A percentile compares a stretch with the other conserved stretches of the same genome.
Conservation (phyloP, 2,329 filamentous ascomycete genomes). For the Periglandula ipomoeae region DNA sequence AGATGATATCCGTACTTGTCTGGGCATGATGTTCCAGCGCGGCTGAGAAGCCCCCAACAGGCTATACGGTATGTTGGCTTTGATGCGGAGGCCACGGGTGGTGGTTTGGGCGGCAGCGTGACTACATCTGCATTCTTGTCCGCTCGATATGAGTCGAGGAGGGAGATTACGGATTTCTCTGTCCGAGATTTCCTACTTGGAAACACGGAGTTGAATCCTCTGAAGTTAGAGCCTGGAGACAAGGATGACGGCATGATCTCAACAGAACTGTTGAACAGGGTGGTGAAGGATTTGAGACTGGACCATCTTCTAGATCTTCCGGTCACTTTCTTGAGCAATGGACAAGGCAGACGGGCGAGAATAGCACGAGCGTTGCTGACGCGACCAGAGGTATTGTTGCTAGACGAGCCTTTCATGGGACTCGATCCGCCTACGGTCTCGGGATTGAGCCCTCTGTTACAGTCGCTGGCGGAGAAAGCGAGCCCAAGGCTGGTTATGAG, state of each 20-base stretch:
- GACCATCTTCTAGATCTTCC: slow-evolving; percentile 65
- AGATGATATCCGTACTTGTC: slow-evolving; percentile 73
- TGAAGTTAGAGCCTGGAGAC: slow-evolving; percentile 30
- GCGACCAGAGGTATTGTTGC: slow-evolving; percentile 68
- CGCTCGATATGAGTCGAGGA: slow-evolving; percentile 79
- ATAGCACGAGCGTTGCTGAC: slow-evolving; percentile 80
- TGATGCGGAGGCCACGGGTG: slow-evolving; percentile 56
- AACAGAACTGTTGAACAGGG: slow-evolving; percentile 42
- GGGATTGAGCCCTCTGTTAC: slow-evolving; percentile 61
- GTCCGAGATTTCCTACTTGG: slow-evolving; percentile 73
- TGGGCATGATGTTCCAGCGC: slow-evolving; percentile 45
- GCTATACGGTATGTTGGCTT: slow-evolving; percentile 91
- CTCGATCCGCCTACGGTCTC: slow-evolving; percentile 76
- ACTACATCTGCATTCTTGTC: slow-evolving; percentile 74
- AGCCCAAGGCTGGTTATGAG: slow-evolving; percentile 68
- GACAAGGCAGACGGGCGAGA: slow-evolving; percentile 76
- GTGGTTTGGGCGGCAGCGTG: slow-evolving; percentile 41
- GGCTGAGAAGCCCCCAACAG: slow-evolving; percentile 48
- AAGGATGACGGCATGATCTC: slow-evolving; percentile 39
- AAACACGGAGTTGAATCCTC: slow-evolving; percentile 73
- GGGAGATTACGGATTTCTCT: slow-evolving; percentile 82
- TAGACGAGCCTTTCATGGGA: slow-evolving; percentile 96
- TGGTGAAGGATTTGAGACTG: slow-evolving; percentile 63
- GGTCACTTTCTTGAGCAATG: slow-evolving; percentile 85
- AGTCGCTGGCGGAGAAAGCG: slow-evolving; percentile 54